phyloP scores from a whole-genome alignment of 192 early-diverging fungal genomes.

The Backusella tarrabulga region DNA sequence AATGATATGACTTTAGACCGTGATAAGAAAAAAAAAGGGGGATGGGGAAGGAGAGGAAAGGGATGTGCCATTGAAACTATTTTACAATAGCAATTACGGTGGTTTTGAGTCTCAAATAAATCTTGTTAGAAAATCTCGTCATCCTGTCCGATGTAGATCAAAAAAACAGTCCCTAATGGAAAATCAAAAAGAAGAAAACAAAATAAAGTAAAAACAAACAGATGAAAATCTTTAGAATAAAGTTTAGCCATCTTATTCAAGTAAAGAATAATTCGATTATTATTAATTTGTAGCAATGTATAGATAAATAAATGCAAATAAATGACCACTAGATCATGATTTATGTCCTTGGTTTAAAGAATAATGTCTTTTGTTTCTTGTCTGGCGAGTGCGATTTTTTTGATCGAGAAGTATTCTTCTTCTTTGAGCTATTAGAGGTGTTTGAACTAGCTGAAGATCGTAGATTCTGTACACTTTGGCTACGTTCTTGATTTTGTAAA shows the following conservation, averaged over 20 bases:
- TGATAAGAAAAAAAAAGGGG: background rate
- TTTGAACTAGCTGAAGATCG: background rate
- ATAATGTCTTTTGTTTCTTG: slow-evolving; percentile 3
- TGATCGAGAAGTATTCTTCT: background rate
- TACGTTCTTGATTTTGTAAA: slow-evolving; percentile 29
- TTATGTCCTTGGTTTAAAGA: background rate
- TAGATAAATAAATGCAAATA: background rate
- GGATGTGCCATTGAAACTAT: no score
- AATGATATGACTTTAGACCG: background rate
- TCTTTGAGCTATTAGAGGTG: background rate
- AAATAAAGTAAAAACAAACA: background rate
- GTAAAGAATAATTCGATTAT: background rate
- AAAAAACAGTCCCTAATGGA: background rate
- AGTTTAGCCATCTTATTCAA: background rate
- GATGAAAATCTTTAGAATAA: background rate
- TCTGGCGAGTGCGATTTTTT: background rate
- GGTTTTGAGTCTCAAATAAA: background rate
- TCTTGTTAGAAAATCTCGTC: background rate
- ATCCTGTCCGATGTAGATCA: background rate
- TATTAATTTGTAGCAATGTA: background rate
- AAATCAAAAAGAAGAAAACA: background rate
- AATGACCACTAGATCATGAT: background rate
- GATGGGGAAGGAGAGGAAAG: no score
- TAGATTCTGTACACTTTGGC: background rate
- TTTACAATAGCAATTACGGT: background rate